Evolutionary conservation across 768 basidiomycete genomes (phyloP), one percentile per base, ranked within the genome.

Genomic region (Neoboletus subvelutipes): DNA sequence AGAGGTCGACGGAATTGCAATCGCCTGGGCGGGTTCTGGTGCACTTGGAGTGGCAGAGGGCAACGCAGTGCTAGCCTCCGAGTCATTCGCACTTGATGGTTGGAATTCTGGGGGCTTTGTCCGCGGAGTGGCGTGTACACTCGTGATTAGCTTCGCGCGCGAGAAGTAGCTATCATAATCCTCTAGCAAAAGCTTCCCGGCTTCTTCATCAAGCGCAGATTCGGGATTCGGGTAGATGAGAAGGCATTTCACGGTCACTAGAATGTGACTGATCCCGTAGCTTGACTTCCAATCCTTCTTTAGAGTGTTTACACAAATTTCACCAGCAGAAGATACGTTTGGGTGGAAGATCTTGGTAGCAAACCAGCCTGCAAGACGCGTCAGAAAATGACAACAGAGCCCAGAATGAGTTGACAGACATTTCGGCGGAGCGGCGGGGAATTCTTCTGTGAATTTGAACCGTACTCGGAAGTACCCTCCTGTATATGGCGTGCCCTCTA

Each of bases 151-250:
- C 69, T 82, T 85, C 17, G 94, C 94, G 52, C 94, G 87, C 60
- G 83, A 80, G 72, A 85, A 92, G 67, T 96, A 98, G 64, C 82
- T 87, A 47, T 88, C 83, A 71, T 97, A 98, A 58, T 95, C 86
- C 68, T 96, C 92, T 45, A 96, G 77, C 39, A 97, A 74, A 49
- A 96, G 79, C 71, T 94, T 96, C 24, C 95, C 96, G 0, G 95
- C 95, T 69, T 97, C 93, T 69, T 98, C 95, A 70, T 98, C 94
- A 47, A 98, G 77, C 0, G 95, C 96, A 9, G 92, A 95, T 72
- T 98, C 95, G 33, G 96, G 93, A 69, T 97, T 97, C 31, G 95
- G 95, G 68, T 94, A 94, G 62, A 98, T 98, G 59, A 98, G 82
- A 45, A 98, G 84, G 68, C 95, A 97, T 71, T 94, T 95, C 62